Conservation (phyloP, 2,329 filamentous ascomycete species). For the Cytospora leucostoma region DNA sequence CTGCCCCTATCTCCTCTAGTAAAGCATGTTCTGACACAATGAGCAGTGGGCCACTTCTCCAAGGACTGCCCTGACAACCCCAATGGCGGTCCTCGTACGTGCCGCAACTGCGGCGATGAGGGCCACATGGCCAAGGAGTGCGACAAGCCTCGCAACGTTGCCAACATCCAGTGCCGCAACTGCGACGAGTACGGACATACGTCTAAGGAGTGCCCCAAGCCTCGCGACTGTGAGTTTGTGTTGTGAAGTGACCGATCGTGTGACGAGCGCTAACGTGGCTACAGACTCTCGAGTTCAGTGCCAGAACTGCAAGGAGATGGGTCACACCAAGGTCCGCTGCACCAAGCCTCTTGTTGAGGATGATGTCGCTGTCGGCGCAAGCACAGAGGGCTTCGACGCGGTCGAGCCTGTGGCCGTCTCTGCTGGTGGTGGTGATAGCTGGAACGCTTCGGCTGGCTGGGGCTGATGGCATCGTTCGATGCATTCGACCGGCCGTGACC, state of each 20-base stretch:
- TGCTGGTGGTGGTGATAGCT: constrained; percentile 19
- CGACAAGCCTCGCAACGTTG: constrained; percentile 47
- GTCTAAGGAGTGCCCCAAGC: constrained; percentile 54
- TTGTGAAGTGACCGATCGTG: not conserved
- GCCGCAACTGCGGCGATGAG: constrained; percentile 60
- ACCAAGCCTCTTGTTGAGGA: constrained; percentile 37
- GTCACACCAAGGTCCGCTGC: constrained; percentile 46
- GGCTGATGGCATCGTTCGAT: not conserved
- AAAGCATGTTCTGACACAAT: not conserved
- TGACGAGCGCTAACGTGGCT: constrained; percentile 5
- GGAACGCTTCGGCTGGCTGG: constrained; percentile 5
- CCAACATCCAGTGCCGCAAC: constrained; percentile 50
- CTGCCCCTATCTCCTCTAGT: not conserved
- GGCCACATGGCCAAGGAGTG: constrained; percentile 67
- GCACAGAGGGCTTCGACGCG: constrained; percentile 14
- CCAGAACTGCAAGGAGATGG: constrained; percentile 55
- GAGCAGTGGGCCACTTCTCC: constrained; percentile 60
- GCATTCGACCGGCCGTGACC: not conserved
- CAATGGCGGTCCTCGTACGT: constrained; percentile 55
- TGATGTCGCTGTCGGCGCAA: constrained; percentile 25
- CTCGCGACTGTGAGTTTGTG: constrained; percentile 51
- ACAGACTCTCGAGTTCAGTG: constrained; percentile 58
- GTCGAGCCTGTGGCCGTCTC: constrained; percentile 17
- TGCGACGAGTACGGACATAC: constrained; percentile 54
- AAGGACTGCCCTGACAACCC: constrained; percentile 60